Percentiles rank a stretch among this genome's conserved stretches.
phyloP scores from a whole-genome alignment of 768 basidiomycete genomes.

The Amanita molliuscula region DNA sequence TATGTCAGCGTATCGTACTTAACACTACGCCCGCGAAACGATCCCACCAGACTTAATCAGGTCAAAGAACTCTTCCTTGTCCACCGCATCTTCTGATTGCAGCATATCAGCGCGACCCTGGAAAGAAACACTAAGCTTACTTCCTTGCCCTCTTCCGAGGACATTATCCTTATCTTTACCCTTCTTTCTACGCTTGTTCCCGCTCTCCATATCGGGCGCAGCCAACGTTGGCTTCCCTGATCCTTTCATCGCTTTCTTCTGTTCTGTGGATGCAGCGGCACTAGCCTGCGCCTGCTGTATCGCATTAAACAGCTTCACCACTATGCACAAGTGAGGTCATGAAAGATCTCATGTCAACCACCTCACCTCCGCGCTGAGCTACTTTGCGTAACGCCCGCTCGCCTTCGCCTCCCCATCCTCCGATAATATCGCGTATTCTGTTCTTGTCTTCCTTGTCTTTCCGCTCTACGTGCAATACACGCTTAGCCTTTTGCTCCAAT shows the following conservation, averaged over 20 bases:
- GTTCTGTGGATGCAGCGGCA: conserved; percentile 39
- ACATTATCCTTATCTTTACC: conserved; percentile 44
- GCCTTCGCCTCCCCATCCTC: conserved; percentile 83
- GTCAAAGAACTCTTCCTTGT: conserved; percentile 70
- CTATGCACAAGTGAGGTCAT: conserved; percentile 20
- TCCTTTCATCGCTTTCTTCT: conserved; percentile 52
- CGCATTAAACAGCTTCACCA: conserved; percentile 81
- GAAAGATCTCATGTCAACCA: conserved; percentile 1
- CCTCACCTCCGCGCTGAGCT: conserved; percentile 75
- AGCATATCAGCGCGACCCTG: conserved; percentile 1
- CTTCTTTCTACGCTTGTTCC: conserved; percentile 35
- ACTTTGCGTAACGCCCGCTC: conserved; percentile 72
- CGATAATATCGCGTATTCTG: conserved; percentile 60
- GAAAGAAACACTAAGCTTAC: conserved; percentile 22
- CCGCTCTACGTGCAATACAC: conserved; percentile 57
- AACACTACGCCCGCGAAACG: conserved; percentile 50
- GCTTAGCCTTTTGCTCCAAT: conserved; percentile 61
- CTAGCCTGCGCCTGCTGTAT: conserved; percentile 74
- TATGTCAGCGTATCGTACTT: background rate
- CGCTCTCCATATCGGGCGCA: conserved; percentile 47
- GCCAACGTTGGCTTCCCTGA: conserved; percentile 66
- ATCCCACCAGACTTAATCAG: conserved; percentile 76
- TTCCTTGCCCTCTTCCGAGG: conserved; percentile 45
- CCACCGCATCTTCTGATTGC: conserved; percentile 36
- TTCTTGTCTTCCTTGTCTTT: conserved; percentile 68